Evolutionary conservation across 2,329 filamentous ascomycete species (phyloP).

Genomic region (Fusarium sp.): DNA sequence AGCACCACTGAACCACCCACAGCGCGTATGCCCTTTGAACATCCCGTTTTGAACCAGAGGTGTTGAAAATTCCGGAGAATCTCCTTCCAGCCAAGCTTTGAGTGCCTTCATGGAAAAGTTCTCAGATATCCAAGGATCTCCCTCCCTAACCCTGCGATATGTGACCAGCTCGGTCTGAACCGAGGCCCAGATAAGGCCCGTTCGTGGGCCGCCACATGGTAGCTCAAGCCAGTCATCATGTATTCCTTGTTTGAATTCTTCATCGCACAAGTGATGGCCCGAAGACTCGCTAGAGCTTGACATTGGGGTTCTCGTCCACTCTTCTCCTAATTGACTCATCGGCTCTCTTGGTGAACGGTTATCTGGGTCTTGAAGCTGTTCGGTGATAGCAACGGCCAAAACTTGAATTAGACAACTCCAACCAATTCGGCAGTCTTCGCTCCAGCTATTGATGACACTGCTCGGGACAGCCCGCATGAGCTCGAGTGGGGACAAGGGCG

Average conservation of each 20-base stretch:
- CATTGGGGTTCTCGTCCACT: too few species aligned
- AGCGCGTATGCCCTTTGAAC: not conserved
- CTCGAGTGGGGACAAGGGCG: not conserved
- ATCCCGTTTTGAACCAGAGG: not conserved
- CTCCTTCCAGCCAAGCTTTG: not conserved
- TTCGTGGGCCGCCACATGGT: not conserved
- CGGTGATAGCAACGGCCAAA: not conserved
- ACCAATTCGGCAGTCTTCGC: not conserved
- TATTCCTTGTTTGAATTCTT: not conserved
- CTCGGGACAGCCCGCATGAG: slow-evolving; percentile 2
- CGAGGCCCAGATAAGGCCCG: slow-evolving; percentile 17
- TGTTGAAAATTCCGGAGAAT: not conserved
- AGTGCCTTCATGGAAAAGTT: slow-evolving; percentile 14
- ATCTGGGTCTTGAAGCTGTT: not conserved
- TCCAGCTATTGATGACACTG: slow-evolving; percentile 2
- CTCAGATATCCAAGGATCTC: slow-evolving; percentile 12
- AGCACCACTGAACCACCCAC: slow-evolving; percentile 8
- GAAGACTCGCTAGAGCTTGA: not conserved
- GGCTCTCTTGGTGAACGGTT: too few species aligned
- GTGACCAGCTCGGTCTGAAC: slow-evolving; percentile 29
- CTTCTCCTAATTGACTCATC: too few species aligned
- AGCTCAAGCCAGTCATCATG: not conserved
- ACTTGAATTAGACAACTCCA: not conserved
- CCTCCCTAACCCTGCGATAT: slow-evolving; percentile 1
- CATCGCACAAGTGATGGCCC: not conserved